phyloP scores from a whole-genome alignment of 768 basidiomycete genomes.

The Leucocoprinus leucothites region DNA sequence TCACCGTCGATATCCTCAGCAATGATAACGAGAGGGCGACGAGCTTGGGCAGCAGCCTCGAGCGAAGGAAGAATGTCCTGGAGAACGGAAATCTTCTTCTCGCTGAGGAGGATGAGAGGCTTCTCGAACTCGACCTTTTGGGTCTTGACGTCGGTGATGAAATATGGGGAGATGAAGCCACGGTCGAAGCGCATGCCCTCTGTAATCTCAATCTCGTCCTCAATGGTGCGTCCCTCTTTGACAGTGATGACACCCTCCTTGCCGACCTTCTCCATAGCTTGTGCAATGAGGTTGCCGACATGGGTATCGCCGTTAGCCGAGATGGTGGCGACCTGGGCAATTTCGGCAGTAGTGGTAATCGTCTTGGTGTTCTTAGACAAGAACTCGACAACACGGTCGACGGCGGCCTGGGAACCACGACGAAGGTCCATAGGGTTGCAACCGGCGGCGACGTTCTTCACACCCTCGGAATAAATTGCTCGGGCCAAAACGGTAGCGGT shows the following conservation, averaged over 20 bases:
- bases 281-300: slow-evolving; percentile 92
- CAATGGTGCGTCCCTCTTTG: slow-evolving; percentile 97
- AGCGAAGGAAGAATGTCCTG: slow-evolving; percentile 95
- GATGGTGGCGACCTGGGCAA: slow-evolving; percentile 98
- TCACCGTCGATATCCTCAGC: slow-evolving; percentile 98
- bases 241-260: slow-evolving; percentile 99
- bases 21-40: slow-evolving; percentile 93
- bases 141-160: slow-evolving; percentile 95
- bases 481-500: slow-evolving; percentile 96
- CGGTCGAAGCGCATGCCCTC: slow-evolving; percentile 99
- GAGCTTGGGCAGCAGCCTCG: slow-evolving; percentile 71
- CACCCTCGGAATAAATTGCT: slow-evolving; percentile 97
- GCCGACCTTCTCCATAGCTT: slow-evolving; percentile 99
- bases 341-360: slow-evolving; percentile 96
- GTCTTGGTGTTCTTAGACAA: slow-evolving; percentile 85
- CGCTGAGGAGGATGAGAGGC: slow-evolving; percentile 87
- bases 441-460: slow-evolving; percentile 98
- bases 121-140: slow-evolving; percentile 98
- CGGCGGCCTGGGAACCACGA: slow-evolving; percentile 95
- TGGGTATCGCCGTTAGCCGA: slow-evolving; percentile 80
- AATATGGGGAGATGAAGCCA: slow-evolving; percentile 97
- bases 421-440: slow-evolving; percentile 99
- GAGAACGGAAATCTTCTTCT: slow-evolving; percentile 96
- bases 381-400: slow-evolving; percentile 91
- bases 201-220: slow-evolving; percentile 98